These are phyloP conservation scores for Phtheirospermum japonicum DNA, from an alignment of 257 asterid species.

Conservation along the genomic window DNA sequence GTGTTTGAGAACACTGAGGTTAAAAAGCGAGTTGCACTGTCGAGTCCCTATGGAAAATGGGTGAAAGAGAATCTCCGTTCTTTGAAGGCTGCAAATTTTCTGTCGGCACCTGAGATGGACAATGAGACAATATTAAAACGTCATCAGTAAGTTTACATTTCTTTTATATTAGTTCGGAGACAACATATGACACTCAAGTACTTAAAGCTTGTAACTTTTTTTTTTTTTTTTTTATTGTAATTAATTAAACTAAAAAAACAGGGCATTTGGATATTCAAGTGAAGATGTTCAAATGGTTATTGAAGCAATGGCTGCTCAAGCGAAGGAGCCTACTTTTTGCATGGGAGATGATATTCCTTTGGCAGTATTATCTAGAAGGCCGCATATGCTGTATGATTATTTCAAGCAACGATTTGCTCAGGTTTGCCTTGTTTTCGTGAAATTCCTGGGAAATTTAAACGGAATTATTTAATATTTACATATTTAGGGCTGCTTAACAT, in stretches of 20 bases:
- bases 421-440: constrained; percentile 43
- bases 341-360: constrained; percentile 99
- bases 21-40: constrained; percentile 78
- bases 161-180: constrained; percentile 4
- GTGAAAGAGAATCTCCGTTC: constrained; percentile 77
- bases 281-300: constrained; percentile 99
- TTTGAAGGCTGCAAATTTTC: constrained; percentile 63
- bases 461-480: background rate
- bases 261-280: constrained; percentile 96
- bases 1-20: constrained; percentile 96
- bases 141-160: constrained; percentile 73
- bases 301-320: constrained; percentile 98
- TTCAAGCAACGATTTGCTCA: constrained; percentile 99
- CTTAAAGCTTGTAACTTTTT: constrained; percentile 2
- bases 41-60: constrained; percentile 92
- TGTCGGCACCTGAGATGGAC: constrained; percentile 68
- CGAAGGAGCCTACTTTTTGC: constrained; percentile 99
- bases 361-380: constrained; percentile 81
- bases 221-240: too few species aligned
- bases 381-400: constrained; percentile 92
- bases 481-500: too few species aligned
- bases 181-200: constrained; percentile 15
- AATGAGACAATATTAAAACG: constrained; percentile 77
- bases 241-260: too few species aligned
- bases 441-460: constrained; percentile 13